Evolutionary conservation across 164 flowering plant genomes (phyloP).

Genomic region (Aristolochia fimbriata): DNA sequence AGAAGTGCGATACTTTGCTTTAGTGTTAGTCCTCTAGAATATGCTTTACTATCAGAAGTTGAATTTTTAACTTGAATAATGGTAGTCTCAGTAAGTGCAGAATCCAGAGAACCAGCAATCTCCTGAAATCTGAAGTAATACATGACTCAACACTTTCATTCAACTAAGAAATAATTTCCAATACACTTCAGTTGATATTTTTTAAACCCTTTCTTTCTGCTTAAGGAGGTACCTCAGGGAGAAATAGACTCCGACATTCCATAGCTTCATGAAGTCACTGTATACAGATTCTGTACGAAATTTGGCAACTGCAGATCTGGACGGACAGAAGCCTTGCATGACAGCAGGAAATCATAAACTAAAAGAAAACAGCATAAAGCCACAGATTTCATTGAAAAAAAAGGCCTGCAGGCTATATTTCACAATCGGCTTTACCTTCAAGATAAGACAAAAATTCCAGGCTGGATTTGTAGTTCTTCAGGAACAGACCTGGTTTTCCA

Average conservation of each 20-base stretch:
- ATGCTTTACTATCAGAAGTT: slow-evolving; percentile 21
- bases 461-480: slow-evolving; percentile 85
- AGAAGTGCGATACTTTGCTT: slow-evolving; percentile 71
- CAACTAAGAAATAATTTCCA: background rate
- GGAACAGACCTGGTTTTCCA: slow-evolving; percentile 82
- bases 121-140: slow-evolving; percentile 75
- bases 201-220: background rate
- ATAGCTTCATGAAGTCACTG: slow-evolving; percentile 82
- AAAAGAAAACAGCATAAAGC: background rate
- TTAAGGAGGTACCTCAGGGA: slow-evolving; percentile 59
- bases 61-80: slow-evolving; percentile 41
- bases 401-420: background rate
- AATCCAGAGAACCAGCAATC: slow-evolving; percentile 83
- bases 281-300: slow-evolving; percentile 73
- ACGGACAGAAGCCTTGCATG: slow-evolving; percentile 79
- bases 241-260: slow-evolving; percentile 95
- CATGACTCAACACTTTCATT: background rate
- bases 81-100: slow-evolving; percentile 43
- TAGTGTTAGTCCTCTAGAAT: slow-evolving; percentile 31
- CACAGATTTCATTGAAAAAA: background rate
- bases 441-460: slow-evolving; percentile 64
- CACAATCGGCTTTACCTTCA: slow-evolving; percentile 52
- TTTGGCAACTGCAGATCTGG: slow-evolving; percentile 72
- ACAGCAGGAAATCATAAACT: slow-evolving; percentile 12
- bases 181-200: too few relatives aligned